Evolutionary conservation across 2,329 filamentous ascomycete genomes (phyloP).

Genomic region (Xylariaceae sp.): DNA sequence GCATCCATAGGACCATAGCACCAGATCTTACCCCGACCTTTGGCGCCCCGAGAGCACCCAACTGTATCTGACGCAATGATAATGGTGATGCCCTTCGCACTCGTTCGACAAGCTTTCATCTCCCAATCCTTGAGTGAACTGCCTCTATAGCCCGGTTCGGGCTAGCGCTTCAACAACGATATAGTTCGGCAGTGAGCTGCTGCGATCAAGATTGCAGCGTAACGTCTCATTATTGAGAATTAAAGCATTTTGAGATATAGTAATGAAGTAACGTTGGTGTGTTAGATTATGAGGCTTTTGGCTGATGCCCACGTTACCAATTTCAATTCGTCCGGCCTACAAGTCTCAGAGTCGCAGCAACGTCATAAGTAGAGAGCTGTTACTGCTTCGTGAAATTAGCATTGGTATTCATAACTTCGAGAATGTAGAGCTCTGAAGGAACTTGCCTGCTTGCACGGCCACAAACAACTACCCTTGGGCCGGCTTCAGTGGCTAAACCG

Average conservation of each 20-base stretch:
- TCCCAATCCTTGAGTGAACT: no score
- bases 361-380: slow-evolving; percentile 34
- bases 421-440: no score
- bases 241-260: slow-evolving; percentile 37
- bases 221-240: slow-evolving; percentile 32
- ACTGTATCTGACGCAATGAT: slow-evolving; percentile 42
- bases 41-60: slow-evolving; percentile 27
- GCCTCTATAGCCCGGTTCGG: slow-evolving; percentile 22
- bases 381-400: slow-evolving; percentile 37
- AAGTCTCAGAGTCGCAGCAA: slow-evolving; percentile 32
- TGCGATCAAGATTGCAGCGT: slow-evolving; percentile 37
- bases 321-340: slow-evolving; percentile 29
- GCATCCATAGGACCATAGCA: slow-evolving; percentile 35
- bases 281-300: slow-evolving; percentile 26
- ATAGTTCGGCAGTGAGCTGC: slow-evolving; percentile 22
- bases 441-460: slow-evolving; percentile 54
- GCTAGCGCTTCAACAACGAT: slow-evolving; percentile 16
- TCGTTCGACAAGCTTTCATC: slow-evolving; percentile 2
- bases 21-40: slow-evolving; percentile 30
- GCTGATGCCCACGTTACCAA: slow-evolving; percentile 36
- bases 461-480: slow-evolving; percentile 54
- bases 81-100: slow-evolving; percentile 34
- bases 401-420: no score
- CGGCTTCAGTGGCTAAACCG: slow-evolving; percentile 44
- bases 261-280: slow-evolving; percentile 35